Conservation (phyloP, 139 green algal genomes). For the Chlamydomonas sphaeroides region DNA sequence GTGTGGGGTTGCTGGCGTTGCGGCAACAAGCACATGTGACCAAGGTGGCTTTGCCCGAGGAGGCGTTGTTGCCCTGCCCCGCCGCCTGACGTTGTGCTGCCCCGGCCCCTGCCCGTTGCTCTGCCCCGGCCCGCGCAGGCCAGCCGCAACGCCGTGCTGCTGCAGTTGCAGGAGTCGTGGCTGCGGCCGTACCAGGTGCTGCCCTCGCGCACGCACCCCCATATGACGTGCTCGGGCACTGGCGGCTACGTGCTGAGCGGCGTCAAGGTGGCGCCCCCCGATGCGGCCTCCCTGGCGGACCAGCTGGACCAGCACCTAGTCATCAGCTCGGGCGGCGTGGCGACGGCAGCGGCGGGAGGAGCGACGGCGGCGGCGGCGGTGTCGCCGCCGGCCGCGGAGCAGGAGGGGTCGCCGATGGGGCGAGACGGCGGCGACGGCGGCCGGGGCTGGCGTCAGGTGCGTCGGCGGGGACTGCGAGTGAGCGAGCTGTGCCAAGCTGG, state of each 20-base stretch:
- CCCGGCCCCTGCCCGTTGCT: no score
- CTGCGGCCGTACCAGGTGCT: slow-evolving; percentile 84
- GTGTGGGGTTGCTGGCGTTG: no score
- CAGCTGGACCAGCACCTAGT: neutral
- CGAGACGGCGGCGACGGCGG: neutral
- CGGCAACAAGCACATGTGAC: no score
- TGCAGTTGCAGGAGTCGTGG: slow-evolving; percentile 82
- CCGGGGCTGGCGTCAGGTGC: no score
- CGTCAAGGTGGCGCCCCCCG: slow-evolving; percentile 48
- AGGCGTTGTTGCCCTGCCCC: no score
- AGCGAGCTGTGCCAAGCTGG: neutral
- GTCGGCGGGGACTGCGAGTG: no score
- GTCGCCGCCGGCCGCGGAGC: neutral
- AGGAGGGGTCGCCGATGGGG: neutral
- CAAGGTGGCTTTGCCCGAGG: no score
- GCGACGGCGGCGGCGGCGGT: neutral
- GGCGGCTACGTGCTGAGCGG: slow-evolving; percentile 87
- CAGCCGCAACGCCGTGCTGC: slow-evolving; percentile 52
- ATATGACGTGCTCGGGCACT: slow-evolving; percentile 81
- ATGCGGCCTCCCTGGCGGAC: slow-evolving; percentile 2
- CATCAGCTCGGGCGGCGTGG: neutral
- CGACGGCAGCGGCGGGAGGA: neutral
- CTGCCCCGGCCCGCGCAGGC: no score
- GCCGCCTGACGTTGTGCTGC: no score
- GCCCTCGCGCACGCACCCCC: slow-evolving; percentile 81